Evolutionary conservation across 2,329 filamentous ascomycete species (phyloP).

Genomic region (Furcasterigmium sp.): DNA sequence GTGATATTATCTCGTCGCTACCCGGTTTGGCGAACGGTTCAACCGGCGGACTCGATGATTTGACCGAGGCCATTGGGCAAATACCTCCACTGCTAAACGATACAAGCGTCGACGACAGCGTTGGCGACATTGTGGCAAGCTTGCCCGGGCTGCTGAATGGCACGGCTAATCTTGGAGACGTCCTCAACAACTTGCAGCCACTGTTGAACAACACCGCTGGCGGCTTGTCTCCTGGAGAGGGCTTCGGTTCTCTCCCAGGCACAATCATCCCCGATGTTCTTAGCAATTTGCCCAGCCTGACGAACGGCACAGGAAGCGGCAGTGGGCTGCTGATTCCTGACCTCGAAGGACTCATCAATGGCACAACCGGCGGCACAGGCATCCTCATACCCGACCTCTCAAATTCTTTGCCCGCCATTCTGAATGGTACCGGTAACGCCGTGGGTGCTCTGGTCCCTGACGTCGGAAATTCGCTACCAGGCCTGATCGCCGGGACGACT

Average conservation of each 20-base stretch:
- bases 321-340: constrained; percentile 1
- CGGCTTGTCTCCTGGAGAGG: too few species aligned
- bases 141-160: background rate
- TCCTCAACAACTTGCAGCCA: background rate
- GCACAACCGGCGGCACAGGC: background rate
- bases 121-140: background rate
- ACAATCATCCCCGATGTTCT: constrained; percentile 1
- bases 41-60: background rate
- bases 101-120: background rate
- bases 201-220: background rate
- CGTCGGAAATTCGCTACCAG: background rate
- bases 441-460: background rate
- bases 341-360: constrained; percentile 1
- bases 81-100: background rate
- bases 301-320: background rate
- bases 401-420: background rate
- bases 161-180: background rate
- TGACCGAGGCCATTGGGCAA: background rate
- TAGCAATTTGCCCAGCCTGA: background rate
- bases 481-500: background rate
- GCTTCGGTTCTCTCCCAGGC: background rate
- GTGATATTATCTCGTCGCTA: background rate
- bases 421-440: constrained; percentile 1
- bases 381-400: constrained; percentile 1
- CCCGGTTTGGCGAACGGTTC: background rate